These are phyloP conservation scores for Pleurotus cornucopiae DNA, from an alignment of 768 basidiomycete genomes.

Conservation along the genomic window DNA sequence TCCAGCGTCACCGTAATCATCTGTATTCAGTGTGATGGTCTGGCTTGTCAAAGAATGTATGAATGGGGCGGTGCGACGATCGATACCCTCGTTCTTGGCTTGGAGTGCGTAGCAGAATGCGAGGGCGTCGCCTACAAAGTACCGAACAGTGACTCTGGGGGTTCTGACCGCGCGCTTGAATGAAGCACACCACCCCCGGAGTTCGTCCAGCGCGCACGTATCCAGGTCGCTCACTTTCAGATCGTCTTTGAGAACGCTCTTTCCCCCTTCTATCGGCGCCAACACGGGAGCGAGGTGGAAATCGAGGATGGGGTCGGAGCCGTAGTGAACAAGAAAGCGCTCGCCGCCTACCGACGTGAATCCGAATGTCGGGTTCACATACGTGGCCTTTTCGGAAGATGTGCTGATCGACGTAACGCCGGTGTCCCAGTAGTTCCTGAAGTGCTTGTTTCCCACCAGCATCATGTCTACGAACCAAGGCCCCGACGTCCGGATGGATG, in stretches of 20 bases:
- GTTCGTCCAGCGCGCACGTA: constrained; percentile 26
- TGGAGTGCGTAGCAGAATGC: constrained; percentile 33
- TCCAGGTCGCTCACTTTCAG: constrained; percentile 20
- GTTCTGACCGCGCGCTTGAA: constrained; percentile 24
- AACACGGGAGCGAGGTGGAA: constrained; percentile 37
- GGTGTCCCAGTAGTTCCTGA: constrained; percentile 34
- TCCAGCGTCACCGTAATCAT: constrained; percentile 22
- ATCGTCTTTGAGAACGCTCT: constrained; percentile 1
- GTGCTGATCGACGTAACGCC: constrained; percentile 28
- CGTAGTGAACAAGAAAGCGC: constrained; percentile 38
- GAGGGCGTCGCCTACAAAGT: constrained; percentile 36
- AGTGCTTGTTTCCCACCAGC: constrained; percentile 16
- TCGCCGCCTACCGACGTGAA: constrained; percentile 31
- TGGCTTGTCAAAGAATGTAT: constrained; percentile 29
- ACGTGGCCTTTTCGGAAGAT: constrained; percentile 15
- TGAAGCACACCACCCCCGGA: constrained; percentile 26
- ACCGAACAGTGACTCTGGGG: constrained; percentile 26
- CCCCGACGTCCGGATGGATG: constrained; percentile 30
- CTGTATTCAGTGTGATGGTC: constrained; percentile 24
- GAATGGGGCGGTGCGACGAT: constrained; percentile 13
- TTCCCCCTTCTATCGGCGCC: constrained; percentile 14
- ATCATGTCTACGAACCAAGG: constrained; percentile 21
- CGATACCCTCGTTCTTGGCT: constrained; percentile 20
- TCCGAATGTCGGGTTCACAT: constrained; percentile 43
- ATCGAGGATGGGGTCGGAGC: constrained; percentile 33